These are phyloP conservation scores for Cryptococcus hybrid DNA, from an alignment of 1,284 basidiomycete species.

Conservation along the genomic window DNA sequence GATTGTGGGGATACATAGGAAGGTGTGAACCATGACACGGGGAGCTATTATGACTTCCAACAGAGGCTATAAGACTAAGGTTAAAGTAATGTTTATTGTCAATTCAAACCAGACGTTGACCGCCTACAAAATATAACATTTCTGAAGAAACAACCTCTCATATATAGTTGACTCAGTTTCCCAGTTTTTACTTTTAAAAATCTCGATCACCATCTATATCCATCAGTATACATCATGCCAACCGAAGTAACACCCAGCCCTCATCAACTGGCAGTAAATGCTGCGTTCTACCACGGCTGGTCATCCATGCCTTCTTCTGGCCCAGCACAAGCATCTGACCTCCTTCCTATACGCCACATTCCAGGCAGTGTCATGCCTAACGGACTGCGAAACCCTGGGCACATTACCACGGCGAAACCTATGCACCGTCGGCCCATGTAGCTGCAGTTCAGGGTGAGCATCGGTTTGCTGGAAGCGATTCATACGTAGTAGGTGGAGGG, in stretches of 20 bases:
- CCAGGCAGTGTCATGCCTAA: slow-evolving; percentile 24
- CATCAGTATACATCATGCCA: slow-evolving; percentile 14
- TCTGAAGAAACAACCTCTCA: too few species aligned
- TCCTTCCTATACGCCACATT: slow-evolving; percentile 5
- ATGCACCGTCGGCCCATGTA: slow-evolving; percentile 13
- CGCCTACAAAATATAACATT: too few species aligned
- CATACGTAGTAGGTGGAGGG: neutral
- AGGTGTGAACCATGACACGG: too few species aligned
- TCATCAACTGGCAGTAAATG: slow-evolving; percentile 10
- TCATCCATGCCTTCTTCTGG: neutral
- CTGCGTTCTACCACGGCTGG: slow-evolving; percentile 12
- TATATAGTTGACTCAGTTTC: too few species aligned
- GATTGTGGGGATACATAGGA: too few species aligned
- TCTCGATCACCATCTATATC: too few species aligned
- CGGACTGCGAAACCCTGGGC: slow-evolving; percentile 32
- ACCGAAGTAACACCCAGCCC: slow-evolving; percentile 24
- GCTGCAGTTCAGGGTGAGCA: neutral
- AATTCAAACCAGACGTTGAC: too few species aligned
- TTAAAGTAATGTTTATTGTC: too few species aligned
- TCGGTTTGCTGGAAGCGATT: neutral
- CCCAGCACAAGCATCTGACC: slow-evolving; percentile 12
- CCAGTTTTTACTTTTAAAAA: too few species aligned
- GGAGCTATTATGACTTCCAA: too few species aligned
- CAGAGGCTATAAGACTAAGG: too few species aligned
- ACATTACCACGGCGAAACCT: slow-evolving; percentile 26